phyloP scores from a whole-genome alignment of 2,329 filamentous ascomycete species.

The Cladophialophora immunda region DNA sequence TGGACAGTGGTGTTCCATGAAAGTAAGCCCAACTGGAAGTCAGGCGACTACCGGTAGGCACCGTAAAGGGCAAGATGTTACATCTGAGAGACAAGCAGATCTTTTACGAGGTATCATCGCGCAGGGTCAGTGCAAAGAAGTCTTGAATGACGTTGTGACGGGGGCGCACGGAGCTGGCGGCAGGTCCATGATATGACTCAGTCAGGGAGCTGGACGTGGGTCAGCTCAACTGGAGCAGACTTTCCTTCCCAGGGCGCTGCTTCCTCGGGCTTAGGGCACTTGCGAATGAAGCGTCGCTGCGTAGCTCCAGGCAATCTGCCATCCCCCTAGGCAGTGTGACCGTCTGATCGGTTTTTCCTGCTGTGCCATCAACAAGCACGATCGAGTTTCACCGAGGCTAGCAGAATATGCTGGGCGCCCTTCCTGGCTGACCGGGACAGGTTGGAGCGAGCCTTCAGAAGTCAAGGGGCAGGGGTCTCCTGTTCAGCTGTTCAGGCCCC shows the following conservation, averaged over 20 bases:
- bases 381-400: neutral
- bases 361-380: neutral
- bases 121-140: neutral
- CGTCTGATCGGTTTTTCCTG: neutral
- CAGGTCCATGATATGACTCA: neutral
- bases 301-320: neutral
- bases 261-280: neutral
- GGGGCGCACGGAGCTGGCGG: neutral
- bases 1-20: neutral
- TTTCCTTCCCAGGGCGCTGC: neutral
- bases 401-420: neutral
- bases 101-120: conserved; percentile 4
- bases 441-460: neutral
- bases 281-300: neutral
- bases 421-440: neutral
- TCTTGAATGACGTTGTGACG: neutral
- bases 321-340: neutral
- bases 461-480: neutral
- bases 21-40: neutral
- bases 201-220: neutral
- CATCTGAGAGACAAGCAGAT: neutral
- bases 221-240: neutral
- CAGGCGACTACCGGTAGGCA: neutral
- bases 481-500: neutral
- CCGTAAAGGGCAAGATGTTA: neutral